Conservation (phyloP, 2,329 filamentous ascomycete species). For the Gremmenia infestans region DNA sequence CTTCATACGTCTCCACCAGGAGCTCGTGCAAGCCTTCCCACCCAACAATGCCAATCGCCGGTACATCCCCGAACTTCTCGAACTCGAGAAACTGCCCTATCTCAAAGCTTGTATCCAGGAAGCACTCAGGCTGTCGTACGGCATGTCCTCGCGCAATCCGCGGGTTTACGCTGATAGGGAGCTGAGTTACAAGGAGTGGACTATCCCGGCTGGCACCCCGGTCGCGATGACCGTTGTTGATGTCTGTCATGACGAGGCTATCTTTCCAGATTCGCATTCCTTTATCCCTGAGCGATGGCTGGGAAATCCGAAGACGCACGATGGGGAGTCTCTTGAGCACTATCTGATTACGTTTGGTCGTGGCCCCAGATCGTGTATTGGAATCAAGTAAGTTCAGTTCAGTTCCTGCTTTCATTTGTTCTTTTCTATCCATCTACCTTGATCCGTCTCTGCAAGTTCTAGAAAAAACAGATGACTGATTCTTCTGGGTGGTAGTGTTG, state of each 20-base stretch:
- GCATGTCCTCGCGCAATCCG: constrained; percentile 27
- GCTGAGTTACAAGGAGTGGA: constrained; percentile 12
- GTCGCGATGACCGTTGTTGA: constrained; percentile 37
- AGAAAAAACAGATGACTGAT: too few species aligned
- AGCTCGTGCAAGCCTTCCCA: constrained; percentile 27
- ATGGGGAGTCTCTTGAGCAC: too few species aligned
- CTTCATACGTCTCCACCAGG: constrained; percentile 27
- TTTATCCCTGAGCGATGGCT: constrained; percentile 40
- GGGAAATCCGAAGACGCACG: constrained; percentile 12
- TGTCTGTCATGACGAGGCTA: constrained; percentile 36
- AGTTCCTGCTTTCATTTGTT: too few species aligned
- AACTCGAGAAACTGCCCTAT: constrained; percentile 25
- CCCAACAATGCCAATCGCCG: background rate
- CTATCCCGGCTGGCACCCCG: constrained; percentile 30
- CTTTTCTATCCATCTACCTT: too few species aligned
- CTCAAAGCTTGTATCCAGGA: constrained; percentile 30
- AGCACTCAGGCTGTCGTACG: constrained; percentile 28
- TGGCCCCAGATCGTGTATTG: too few species aligned
- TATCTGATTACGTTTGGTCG: too few species aligned
- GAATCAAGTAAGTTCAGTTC: too few species aligned
- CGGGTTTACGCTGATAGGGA: constrained; percentile 25
- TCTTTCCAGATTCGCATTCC: constrained; percentile 34
- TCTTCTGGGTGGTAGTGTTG: too few species aligned
- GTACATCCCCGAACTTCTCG: background rate
- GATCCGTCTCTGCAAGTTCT: too few species aligned